These are phyloP conservation scores for Trichoderma gamsii DNA, from an alignment of 495 filamentous ascomycete species.

Conservation along the genomic window DNA sequence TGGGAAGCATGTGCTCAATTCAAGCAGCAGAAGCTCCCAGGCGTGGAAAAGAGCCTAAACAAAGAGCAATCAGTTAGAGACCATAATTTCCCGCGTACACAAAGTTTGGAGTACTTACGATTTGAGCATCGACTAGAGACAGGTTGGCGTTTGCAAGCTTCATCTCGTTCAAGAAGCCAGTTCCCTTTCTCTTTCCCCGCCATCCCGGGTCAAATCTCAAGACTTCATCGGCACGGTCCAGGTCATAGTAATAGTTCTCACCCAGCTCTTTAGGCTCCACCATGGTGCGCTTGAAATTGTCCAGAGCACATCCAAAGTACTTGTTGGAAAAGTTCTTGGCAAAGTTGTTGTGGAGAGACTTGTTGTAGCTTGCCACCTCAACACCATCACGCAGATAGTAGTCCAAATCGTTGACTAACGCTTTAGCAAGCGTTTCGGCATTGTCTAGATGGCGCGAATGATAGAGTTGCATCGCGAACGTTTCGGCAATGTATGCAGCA, in stretches of 20 bases:
- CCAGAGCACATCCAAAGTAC: slow-evolving; percentile 62
- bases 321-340: slow-evolving; percentile 74
- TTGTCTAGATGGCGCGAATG: slow-evolving; percentile 67
- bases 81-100: neutral
- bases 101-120: slow-evolving; percentile 50
- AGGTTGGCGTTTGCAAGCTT: slow-evolving; percentile 82
- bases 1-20: slow-evolving; percentile 66
- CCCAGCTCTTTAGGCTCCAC: slow-evolving; percentile 60
- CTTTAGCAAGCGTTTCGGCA: slow-evolving; percentile 53
- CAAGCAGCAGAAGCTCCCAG: slow-evolving; percentile 84
- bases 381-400: slow-evolving; percentile 74
- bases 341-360: slow-evolving; percentile 76
- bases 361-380: slow-evolving; percentile 68
- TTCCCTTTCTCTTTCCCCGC: slow-evolving; percentile 50
- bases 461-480: slow-evolving; percentile 88
- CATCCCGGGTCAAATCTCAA: slow-evolving; percentile 72
- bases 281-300: slow-evolving; percentile 69
- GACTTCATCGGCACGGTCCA: slow-evolving; percentile 64
- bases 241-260: slow-evolving; percentile 71
- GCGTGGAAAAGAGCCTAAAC: slow-evolving; percentile 67
- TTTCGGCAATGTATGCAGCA: slow-evolving; percentile 74
- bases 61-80: slow-evolving; percentile 26
- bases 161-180: slow-evolving; percentile 75
- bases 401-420: slow-evolving; percentile 63
- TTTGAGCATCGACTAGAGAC: slow-evolving; percentile 84